Evolutionary conservation across 1,284 basidiomycete species (phyloP).

Genomic region (Afroboletus lepidellus): DNA sequence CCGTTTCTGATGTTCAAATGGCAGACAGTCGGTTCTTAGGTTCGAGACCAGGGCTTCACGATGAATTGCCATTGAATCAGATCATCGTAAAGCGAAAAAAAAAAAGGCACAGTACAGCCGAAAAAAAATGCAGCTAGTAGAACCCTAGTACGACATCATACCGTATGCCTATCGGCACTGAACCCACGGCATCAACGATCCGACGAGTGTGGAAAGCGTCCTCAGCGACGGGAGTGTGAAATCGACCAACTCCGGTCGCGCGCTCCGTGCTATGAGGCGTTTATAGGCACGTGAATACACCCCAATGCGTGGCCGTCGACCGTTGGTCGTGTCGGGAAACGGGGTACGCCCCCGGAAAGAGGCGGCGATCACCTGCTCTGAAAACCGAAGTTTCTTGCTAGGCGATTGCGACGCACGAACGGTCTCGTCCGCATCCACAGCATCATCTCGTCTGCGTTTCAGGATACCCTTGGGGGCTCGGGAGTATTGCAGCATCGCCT

Average conservation of each 20-base stretch:
- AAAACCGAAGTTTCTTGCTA: conserved; percentile 31
- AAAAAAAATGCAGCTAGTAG: not conserved
- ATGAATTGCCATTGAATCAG: not conserved
- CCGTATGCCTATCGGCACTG: conserved; percentile 16
- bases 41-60: not conserved
- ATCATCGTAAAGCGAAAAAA: not conserved
- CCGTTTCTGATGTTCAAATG: too few relatives aligned
- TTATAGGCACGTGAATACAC: conserved; percentile 18
- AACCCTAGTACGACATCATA: not conserved
- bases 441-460: conserved; percentile 28
- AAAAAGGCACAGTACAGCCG: not conserved
- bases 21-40: too few relatives aligned
- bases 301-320: conserved; percentile 17
- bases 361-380: conserved; percentile 2
- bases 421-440: not conserved
- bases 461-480: conserved; percentile 29
- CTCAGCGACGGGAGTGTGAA: conserved; percentile 33
- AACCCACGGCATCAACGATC: conserved; percentile 33
- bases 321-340: conserved; percentile 11
- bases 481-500: conserved; percentile 30
- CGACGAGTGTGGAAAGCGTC: conserved; percentile 29
- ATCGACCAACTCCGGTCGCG: conserved; percentile 26
- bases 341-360: conserved; percentile 12
- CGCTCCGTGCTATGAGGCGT: conserved; percentile 5
- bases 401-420: not conserved